Conservation (phyloP, 1,284 basidiomycete species). For the Inonotus obliquus region DNA sequence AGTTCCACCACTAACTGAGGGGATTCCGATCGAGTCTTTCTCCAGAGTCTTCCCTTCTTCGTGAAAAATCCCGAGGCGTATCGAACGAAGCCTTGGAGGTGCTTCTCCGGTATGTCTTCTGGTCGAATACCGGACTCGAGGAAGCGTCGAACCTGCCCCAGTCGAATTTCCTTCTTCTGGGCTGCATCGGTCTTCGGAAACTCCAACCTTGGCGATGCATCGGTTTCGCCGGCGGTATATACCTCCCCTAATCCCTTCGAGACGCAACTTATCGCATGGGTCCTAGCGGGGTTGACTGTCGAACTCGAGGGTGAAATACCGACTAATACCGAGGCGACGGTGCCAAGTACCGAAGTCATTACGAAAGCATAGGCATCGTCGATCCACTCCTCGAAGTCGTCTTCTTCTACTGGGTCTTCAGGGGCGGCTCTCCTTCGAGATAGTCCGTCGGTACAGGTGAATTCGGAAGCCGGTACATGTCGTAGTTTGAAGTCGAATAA, state of each 20-base stretch:
- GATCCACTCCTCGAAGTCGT: neutral
- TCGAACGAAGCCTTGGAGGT: neutral
- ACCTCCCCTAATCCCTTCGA: too few species aligned
- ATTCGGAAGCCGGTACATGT: slow-evolving; percentile 20
- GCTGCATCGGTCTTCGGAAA: too few species aligned
- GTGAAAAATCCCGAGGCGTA: neutral
- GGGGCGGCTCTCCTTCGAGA: neutral
- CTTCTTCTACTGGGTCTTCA: neutral
- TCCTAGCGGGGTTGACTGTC: too few species aligned
- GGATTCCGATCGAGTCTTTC: neutral
- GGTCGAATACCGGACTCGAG: neutral
- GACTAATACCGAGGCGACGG: too few species aligned
- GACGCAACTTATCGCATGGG: too few species aligned
- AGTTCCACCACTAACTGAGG: neutral
- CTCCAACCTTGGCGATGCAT: too few species aligned
- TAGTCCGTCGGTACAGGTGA: neutral
- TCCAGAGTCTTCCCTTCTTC: neutral
- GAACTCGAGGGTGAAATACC: too few species aligned
- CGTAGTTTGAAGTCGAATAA: slow-evolving; percentile 21
- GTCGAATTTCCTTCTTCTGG: neutral
- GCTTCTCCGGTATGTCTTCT: neutral
- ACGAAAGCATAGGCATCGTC: neutral
- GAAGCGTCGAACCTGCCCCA: neutral
- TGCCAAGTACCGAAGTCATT: too few species aligned
- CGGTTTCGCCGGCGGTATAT: too few species aligned